Evolutionary conservation across 2,329 filamentous ascomycete species (phyloP).

Genomic region (Sarocladium brachiariae): DNA sequence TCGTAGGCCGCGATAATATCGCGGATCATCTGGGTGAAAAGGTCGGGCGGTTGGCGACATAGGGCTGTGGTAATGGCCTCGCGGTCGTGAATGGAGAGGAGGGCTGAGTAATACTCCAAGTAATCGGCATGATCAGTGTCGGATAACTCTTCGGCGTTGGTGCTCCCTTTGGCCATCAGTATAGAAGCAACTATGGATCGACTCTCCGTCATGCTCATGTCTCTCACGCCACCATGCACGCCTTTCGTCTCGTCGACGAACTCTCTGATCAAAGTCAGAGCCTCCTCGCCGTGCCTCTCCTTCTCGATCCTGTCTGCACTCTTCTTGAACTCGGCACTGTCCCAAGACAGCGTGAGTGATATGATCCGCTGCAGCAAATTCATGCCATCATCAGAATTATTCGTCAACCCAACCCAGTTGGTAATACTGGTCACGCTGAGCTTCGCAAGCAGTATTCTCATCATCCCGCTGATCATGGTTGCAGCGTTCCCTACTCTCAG

Average conservation of each 20-base stretch:
- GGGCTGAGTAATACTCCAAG: conserved; percentile 62
- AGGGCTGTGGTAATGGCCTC: conserved; percentile 60
- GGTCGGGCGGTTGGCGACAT: conserved; percentile 63
- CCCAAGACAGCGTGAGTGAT: conserved; percentile 65
- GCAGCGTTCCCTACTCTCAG: conserved; percentile 72
- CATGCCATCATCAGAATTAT: conserved; percentile 69
- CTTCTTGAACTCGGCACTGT: conserved; percentile 63
- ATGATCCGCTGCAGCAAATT: conserved; percentile 74
- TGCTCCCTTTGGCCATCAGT: conserved; percentile 36
- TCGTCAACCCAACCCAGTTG: conserved; percentile 71
- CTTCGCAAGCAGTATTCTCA: conserved; percentile 69
- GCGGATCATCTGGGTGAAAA: conserved; percentile 61
- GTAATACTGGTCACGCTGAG: conserved; percentile 66
- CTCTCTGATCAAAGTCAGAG: conserved; percentile 52
- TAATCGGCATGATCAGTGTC: conserved; percentile 57
- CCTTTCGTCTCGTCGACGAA: conserved; percentile 39
- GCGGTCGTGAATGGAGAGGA: conserved; percentile 68
- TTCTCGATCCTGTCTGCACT: conserved; percentile 58
- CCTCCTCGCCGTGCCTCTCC: conserved; percentile 53
- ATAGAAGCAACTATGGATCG: conserved; percentile 62
- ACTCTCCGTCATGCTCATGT: conserved; percentile 40
- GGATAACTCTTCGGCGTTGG: conserved; percentile 37
- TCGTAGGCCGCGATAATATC: conserved; percentile 64
- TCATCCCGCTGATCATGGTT: conserved; percentile 72
- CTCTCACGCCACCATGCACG: conserved; percentile 36